phyloP scores from a whole-genome alignment of 2,329 filamentous ascomycete genomes.

The Fusarium domesticum region DNA sequence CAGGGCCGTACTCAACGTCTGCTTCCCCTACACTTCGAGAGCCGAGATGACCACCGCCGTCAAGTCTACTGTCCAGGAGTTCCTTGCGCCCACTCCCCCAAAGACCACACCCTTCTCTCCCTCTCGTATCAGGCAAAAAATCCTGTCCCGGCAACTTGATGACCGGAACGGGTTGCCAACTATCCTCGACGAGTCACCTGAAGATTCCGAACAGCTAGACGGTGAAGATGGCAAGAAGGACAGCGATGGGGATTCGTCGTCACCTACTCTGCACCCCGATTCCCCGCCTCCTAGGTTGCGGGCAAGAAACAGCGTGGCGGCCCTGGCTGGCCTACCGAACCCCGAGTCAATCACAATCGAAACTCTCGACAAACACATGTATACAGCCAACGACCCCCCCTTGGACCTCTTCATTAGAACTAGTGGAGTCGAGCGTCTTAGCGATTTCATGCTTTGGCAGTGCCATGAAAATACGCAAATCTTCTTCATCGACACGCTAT shows the following conservation, averaged over 20 bases:
- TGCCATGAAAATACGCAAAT: slow-evolving; percentile 90
- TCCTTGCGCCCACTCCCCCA: slow-evolving; percentile 66
- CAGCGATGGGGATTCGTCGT: slow-evolving; percentile 57
- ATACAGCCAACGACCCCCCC: slow-evolving; percentile 81
- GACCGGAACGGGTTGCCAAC: slow-evolving; percentile 46
- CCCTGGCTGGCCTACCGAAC: slow-evolving; percentile 54
- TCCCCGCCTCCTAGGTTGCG: slow-evolving; percentile 45
- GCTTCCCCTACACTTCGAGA: slow-evolving; percentile 94
- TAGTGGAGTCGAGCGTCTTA: slow-evolving; percentile 86
- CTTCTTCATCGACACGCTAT: slow-evolving; percentile 86
- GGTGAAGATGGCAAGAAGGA: slow-evolving; percentile 41
- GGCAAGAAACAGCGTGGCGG: slow-evolving; percentile 32
- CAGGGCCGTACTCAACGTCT: slow-evolving; percentile 76
- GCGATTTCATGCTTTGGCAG: slow-evolving; percentile 99
- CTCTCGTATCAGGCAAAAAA: slow-evolving; percentile 80
- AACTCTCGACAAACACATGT: slow-evolving; percentile 81
- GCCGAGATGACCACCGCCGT: slow-evolving; percentile 94
- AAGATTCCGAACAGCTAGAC: slow-evolving; percentile 40
- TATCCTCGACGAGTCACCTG: slow-evolving; percentile 48
- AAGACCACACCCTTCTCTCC: slow-evolving; percentile 77
- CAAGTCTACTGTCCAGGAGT: slow-evolving; percentile 81
- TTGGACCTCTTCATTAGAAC: slow-evolving; percentile 89
- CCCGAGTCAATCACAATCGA: slow-evolving; percentile 83
- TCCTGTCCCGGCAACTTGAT: slow-evolving; percentile 64
- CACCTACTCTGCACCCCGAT: slow-evolving; percentile 56